Percentiles rank a stretch among this genome's conserved stretches.
These are phyloP conservation scores for Rhynchosporium secalis DNA, from an alignment of 2,329 filamentous ascomycete species.

Conservation along the genomic window DNA sequence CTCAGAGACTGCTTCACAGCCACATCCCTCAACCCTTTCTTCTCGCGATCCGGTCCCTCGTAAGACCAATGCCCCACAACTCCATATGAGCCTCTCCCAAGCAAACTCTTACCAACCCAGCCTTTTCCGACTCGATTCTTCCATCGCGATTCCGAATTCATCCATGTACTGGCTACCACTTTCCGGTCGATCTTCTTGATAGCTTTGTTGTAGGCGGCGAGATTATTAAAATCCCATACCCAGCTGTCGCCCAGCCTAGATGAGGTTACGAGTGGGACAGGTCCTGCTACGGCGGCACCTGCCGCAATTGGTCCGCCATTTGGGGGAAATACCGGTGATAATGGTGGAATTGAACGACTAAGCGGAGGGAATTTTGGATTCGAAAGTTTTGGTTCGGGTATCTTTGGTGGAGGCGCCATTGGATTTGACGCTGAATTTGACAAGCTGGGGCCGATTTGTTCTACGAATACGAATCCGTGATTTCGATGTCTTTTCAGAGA, in stretches of 20 bases:
- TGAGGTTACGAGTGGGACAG: background rate
- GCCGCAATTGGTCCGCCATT: background rate
- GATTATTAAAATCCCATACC: conserved; percentile 2
- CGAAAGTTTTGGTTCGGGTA: background rate
- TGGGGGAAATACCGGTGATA: background rate
- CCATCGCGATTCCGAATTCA: conserved; percentile 6
- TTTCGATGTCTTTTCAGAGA: too few relatives aligned
- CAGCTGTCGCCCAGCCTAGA: conserved; percentile 1
- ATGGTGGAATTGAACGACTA: background rate
- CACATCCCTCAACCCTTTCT: conserved; percentile 18
- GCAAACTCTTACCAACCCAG: conserved; percentile 7
- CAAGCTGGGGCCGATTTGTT: too few relatives aligned
- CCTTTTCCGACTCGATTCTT: conserved; percentile 15
- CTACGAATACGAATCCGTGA: too few relatives aligned
- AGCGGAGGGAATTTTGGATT: background rate
- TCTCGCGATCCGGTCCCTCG: conserved; percentile 13
- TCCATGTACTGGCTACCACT: background rate
- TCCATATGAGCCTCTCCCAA: conserved; percentile 18
- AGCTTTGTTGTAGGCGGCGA: background rate
- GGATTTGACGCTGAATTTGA: too few relatives aligned
- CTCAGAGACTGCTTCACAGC: conserved; percentile 21
- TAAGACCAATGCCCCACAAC: conserved; percentile 25
- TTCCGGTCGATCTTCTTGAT: background rate
- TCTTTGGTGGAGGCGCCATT: background rate
- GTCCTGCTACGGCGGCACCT: too few relatives aligned